Base-by-base conservation (phyloP, 176 grass and related monocot genomes). In the Avena eriantha region DNA sequence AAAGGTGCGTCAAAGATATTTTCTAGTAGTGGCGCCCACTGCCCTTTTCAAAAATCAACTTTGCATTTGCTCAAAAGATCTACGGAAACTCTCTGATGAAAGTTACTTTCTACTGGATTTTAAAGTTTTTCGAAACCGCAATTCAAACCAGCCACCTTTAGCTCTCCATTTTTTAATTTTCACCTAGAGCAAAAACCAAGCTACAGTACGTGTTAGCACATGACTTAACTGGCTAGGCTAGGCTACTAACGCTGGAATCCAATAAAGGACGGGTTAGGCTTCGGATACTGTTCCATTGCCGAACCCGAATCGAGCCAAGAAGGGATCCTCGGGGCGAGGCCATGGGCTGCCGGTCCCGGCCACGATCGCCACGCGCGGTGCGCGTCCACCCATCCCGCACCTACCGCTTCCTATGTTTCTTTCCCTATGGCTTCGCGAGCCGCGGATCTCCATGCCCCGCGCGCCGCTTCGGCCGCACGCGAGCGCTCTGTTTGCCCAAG, bases 401-500 rank as follows among this genome's bases (percentile, higher is more conserved):
- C 61, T 36, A 34, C 79, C 48, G 48, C 31, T 68, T 69, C 34
- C 7, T 83, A 57, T 45, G 58, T 67, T 77, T 69, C 39, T 35
- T 35, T 13, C 56, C 35, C 24, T 50, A 76, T 79, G 26, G 47
- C 61, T 77, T 77, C 1, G 71, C 48, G 60, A 82, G 45, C 51
- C 72, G 79, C 79, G 16, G 72, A 90, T 90, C 88, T 78, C 83
- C 83, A 78, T 19, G 80, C n/a, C 73, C 7, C 10, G 56, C 39
- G 7, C 71, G 47, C 87, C 7, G 60, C 88, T 82, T 86, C 83
- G 12, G 51, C 21, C 29, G 31, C 83, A 86, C 84, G 88, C 83
- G 72, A 86, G n/a, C 66, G 15, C 5, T 26, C 18, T 0, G 15
- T 15, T 15, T 19, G 22, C 66, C 85, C 77, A 86, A 51, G 46